phyloP scores from a whole-genome alignment of 2,329 filamentous ascomycete species.

The Fusarium oxysporum region DNA sequence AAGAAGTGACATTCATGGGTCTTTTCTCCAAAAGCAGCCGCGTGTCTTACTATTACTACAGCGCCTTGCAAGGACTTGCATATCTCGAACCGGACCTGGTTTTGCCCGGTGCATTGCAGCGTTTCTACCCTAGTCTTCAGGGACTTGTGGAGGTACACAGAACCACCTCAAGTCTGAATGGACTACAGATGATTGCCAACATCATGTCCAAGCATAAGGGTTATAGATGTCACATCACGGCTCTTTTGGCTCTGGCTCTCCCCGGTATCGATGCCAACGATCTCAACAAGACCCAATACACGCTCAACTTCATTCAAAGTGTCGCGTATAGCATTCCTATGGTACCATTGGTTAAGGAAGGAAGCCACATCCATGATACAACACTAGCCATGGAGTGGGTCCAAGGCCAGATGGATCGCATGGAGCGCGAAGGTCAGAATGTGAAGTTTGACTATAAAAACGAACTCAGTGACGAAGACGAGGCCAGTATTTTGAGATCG shows the following conservation, averaged over 20 bases:
- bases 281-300: slow-evolving; percentile 94
- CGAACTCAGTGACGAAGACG: slow-evolving; percentile 86
- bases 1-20: slow-evolving; percentile 97
- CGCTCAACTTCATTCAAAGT: slow-evolving; percentile 93
- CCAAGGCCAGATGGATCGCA: slow-evolving; percentile 90
- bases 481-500: slow-evolving; percentile 88
- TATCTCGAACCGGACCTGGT: slow-evolving; percentile 93
- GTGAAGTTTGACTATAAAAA: slow-evolving; percentile 86
- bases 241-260: slow-evolving; percentile 88
- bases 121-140: slow-evolving; percentile 97
- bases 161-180: slow-evolving; percentile 91
- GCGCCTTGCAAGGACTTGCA: slow-evolving; percentile 87
- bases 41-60: slow-evolving; percentile 91
- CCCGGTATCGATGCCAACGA: slow-evolving; percentile 99
- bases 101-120: slow-evolving; percentile 89
- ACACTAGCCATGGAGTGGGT: slow-evolving; percentile 92
- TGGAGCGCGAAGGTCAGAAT: slow-evolving; percentile 88
- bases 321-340: slow-evolving; percentile 97
- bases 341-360: slow-evolving; percentile 73
- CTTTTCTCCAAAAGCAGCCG: slow-evolving; percentile 96
- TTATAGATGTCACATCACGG: slow-evolving; percentile 96
- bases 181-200: slow-evolving; percentile 90
- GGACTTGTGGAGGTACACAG: slow-evolving; percentile 97
- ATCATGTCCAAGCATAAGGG: slow-evolving; percentile 93
- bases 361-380: slow-evolving; percentile 76